These are phyloP conservation scores for Venturia asperata DNA, from an alignment of 2,329 filamentous ascomycete genomes.

Conservation along the genomic window DNA sequence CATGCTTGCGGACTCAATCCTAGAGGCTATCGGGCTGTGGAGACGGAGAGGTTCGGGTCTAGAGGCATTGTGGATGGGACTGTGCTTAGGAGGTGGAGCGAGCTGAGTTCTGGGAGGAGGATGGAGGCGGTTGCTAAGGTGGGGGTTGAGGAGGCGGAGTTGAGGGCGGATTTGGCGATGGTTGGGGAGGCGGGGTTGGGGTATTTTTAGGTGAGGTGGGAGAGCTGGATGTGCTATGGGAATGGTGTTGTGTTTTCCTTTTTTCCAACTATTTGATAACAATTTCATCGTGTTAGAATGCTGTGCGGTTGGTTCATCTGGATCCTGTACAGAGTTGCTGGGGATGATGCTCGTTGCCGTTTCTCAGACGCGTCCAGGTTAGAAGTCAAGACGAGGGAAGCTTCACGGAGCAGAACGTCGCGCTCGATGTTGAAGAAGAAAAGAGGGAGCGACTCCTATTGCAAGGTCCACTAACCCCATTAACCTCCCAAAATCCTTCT, in stretches of 20 bases:
- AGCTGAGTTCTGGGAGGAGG: conserved; percentile 63
- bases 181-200: conserved; percentile 58
- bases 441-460: too few species aligned
- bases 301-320: too few species aligned
- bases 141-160: conserved; percentile 59
- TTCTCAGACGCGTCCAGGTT: too few species aligned
- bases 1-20: conserved; percentile 77
- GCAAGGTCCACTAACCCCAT: too few species aligned
- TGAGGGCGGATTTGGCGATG: conserved; percentile 62
- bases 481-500: too few species aligned
- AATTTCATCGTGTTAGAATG: too few species aligned
- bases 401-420: too few species aligned
- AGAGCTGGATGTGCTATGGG: not conserved
- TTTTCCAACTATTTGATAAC: too few species aligned
- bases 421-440: too few species aligned
- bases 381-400: too few species aligned
- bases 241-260: not conserved
- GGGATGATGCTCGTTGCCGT: too few species aligned
- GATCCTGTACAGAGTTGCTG: too few species aligned
- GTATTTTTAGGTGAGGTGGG: conserved; percentile 38
- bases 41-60: conserved; percentile 42
- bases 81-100: conserved; percentile 67
- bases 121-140: conserved; percentile 68
- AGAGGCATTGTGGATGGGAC: conserved; percentile 70
- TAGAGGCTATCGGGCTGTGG: conserved; percentile 61